Base-by-base conservation (phyloP, 2,329 filamentous ascomycete genomes). In the Berkeleyomyces rouxiae region DNA sequence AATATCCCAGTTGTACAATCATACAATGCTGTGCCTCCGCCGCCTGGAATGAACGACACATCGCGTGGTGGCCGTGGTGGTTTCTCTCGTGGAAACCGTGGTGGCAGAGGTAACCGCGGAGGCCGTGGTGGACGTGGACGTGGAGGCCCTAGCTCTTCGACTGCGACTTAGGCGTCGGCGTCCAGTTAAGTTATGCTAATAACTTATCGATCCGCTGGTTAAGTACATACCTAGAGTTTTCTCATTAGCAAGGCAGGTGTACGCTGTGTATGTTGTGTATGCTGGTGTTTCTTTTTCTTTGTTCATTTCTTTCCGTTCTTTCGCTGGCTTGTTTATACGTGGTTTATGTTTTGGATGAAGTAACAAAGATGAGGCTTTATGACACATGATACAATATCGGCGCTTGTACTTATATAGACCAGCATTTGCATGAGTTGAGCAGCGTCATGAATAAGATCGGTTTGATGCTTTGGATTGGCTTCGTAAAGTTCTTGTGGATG, bases 11-110 rank as follows among this genome's bases (percentile, higher is more conserved):
- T 7, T 46, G 16, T 40, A 55, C 47, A 16, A 37, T 58, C 70
- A 42, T 85, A 82, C 68, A 78, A 77, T 64, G 78, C 78, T 13
- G 80, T 85, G 6, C 82, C 82, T 39, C 59, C 55, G n/a, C 85
- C 85, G 31, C 85, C 85, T 1, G 71, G 79, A 1, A 78, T 70
- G 51, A 72, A 87, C 10, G 78, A 85, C 66, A 68, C 73, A 16
- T 69, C 72, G 37, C 72, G 75, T 40, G 69, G 73, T 46, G 72
- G 74, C 3, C 72, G 74, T 40, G 33, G 33, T 37, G 7, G 5
- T 7, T 9, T 6, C 33, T 74, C 74, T 36, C 72, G 75, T 43
- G 69, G 73, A 47, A 72, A 74, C 3, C 72, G 74, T 43, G 73
- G 74, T 7, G 44, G 37, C 44, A 61, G 39, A 31, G 59, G 59